Base-by-base conservation (phyloP, 2,329 filamentous ascomycete species). In the Nigrospora oryzae region DNA sequence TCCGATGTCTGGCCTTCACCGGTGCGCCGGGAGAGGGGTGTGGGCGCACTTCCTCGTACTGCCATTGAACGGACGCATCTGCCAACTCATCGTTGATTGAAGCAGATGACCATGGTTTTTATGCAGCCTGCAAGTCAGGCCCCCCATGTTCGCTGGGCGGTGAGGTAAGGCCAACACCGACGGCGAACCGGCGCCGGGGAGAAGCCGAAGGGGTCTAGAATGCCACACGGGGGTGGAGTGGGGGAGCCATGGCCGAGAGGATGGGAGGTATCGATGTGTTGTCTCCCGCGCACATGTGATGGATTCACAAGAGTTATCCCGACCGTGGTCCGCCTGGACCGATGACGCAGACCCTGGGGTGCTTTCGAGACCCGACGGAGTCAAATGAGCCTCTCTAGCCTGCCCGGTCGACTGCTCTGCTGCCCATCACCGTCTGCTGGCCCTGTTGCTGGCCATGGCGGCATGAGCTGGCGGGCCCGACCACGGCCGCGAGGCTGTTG, bases 101-200 rank as follows among this genome's bases (percentile, higher is more conserved):
- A 36, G 16, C 44, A 42, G 44, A 45, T 45, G 44, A 45, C 44
- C 44, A 36, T 36, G 13, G 28, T 37, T 38, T 40, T 11, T 42
- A 45, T 45, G 44, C 44, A 45, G 44, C 34, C 39, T 28, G 23
- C 17, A 41, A 45, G 43, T 45, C 43, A 45, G 43, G 37, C 34
- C 14, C 33, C 41, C 19, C 23, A 28, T 28, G 23, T 28, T 28
- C 23, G 23, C 23, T 28, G 23, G 23, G 23, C 23, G 23, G 23
- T 28, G 23, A 28, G 23, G 10, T 28, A 28, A 28, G 23, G 23
- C 5, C 23, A 28, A 28, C 23, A 28, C 23, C 23, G 23, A 28
- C 23, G 23, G 23, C 23, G 23, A 28, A 28, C 23, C 23, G 23
- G 23, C 23, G 23, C 5, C 23, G 23, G 23, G 23, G 23, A 28